Conservation (phyloP, 805 yeast genomes). For the Zygotorulaspora chibaensis region DNA sequence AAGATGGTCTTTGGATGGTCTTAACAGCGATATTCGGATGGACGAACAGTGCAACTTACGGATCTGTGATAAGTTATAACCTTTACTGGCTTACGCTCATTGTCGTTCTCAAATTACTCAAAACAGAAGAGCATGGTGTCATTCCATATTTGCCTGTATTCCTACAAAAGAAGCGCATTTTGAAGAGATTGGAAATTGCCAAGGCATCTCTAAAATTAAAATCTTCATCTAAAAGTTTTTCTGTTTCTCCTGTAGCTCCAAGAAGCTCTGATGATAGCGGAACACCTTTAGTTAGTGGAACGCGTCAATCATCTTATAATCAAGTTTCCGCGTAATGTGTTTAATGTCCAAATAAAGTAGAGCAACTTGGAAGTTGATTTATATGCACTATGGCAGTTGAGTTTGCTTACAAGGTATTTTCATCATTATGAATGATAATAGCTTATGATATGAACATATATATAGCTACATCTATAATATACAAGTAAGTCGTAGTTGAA, state of each 20-base stretch:
- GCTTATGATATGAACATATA: not conserved
- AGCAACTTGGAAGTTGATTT: too few relatives aligned
- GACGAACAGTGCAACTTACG: slow-evolving; percentile 92
- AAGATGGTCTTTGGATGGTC: slow-evolving; percentile 91
- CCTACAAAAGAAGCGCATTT: slow-evolving; percentile 54
- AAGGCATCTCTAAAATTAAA: slow-evolving; percentile 28
- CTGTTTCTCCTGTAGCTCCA: slow-evolving; percentile 1
- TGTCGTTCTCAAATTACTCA: slow-evolving; percentile 42
- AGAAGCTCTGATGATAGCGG: slow-evolving; percentile 28
- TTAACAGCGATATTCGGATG: slow-evolving; percentile 86
- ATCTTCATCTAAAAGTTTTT: not conserved
- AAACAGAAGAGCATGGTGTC: slow-evolving; percentile 55
- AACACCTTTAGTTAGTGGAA: slow-evolving; percentile 15
- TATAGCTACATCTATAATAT: not conserved
- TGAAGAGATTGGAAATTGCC: slow-evolving; percentile 35
- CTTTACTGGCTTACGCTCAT: slow-evolving; percentile 60
- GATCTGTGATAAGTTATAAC: slow-evolving; percentile 71
- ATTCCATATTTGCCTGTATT: slow-evolving; percentile 57
- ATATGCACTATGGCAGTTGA: too few relatives aligned
- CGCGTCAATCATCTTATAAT: too few relatives aligned
- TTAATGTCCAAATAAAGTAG: too few relatives aligned
- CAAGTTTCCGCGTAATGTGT: too few relatives aligned
- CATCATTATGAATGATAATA: not conserved
- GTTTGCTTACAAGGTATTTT: not conserved
- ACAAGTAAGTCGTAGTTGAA: not conserved